Evolutionary conservation across 2,329 filamentous ascomycete genomes (phyloP).

Genomic region (Aureobasidium lini): DNA sequence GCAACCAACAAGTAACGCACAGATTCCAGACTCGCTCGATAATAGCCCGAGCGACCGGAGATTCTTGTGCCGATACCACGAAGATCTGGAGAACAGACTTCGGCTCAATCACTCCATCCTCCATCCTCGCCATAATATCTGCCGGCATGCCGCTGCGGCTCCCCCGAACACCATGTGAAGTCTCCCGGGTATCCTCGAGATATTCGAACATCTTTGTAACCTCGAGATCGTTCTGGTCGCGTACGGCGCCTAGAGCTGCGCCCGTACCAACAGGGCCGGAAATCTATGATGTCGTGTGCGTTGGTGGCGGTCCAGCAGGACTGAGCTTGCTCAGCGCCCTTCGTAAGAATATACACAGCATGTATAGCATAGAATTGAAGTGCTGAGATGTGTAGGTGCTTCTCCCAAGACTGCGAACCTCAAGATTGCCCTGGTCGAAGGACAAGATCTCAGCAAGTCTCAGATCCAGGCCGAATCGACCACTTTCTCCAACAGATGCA

Average conservation of each 20-base stretch:
- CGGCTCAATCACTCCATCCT: constrained; percentile 9
- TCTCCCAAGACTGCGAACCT: constrained; percentile 54
- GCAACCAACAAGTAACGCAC: background rate
- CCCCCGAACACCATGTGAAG: constrained; percentile 13
- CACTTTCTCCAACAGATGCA: constrained; percentile 87
- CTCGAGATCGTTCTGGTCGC: constrained; percentile 9
- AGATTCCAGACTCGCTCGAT: background rate
- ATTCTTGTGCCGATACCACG: background rate
- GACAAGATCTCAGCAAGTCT: constrained; percentile 69
- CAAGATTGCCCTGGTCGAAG: constrained; percentile 82
- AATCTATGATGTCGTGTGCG: constrained; percentile 87
- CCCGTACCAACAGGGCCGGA: constrained; percentile 43
- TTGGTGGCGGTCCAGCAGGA: constrained; percentile 83
- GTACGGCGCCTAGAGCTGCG: background rate
- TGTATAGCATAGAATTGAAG: background rate
- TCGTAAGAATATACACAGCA: constrained; percentile 24
- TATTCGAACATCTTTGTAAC: background rate
- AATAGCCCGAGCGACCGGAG: constrained; percentile 1
- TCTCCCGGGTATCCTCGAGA: constrained; percentile 5
- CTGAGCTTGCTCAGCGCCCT: constrained; percentile 45
- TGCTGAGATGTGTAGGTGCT: constrained; percentile 17
- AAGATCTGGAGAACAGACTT: constrained; percentile 15
- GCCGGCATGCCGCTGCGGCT: constrained; percentile 13
- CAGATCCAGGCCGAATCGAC: constrained; percentile 58
- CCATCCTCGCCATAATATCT: constrained; percentile 7